Evolutionary conservation across 441 rosid genomes (phyloP), one percentile per base, ranked within the genome.

Genomic region (Gossypium gossypioides): DNA sequence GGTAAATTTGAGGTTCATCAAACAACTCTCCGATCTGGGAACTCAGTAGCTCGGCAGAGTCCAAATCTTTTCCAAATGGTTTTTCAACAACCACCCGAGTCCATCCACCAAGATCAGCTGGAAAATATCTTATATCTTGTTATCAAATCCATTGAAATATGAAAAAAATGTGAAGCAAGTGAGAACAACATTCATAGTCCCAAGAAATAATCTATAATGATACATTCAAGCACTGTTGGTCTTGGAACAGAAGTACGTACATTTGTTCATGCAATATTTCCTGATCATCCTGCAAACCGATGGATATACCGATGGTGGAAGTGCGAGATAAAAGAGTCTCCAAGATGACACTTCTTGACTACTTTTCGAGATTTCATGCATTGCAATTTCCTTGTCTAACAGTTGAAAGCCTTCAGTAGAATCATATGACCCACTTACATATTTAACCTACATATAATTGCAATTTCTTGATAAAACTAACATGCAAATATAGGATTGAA

Each of bases 301-400:
- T 59, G 98, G 99, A 83, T 95, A 95, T 24, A 95, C 95, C 21
- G 98, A 92, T 4, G 99, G 97, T 0, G 99, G 98, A 73, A 95
- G 98, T 75, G 99, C 99, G 64, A 92, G 79, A 78, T 95, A 95
- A 80, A 95, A 95, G 72, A 95, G 83, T 80, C 99, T 92, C 74
- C 96, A 81, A 10, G 92, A 88, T 72, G 94, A 83, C 67, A 90
- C 97, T 81, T 89, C 87, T 4, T 69, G 22, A 78, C 82, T 87
- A 69, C 82, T 85, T 75, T 80, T 91, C 1, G 92, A 86, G 21
- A 73, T 27, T 81, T 95, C 97, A 68, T 92, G 97, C 77, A 81
- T 80, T 16, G 91, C 83, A 66, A 95, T 91, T 72, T 82, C 90
- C 86, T 86, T 80, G 74, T 95, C 98, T 75, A 95, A 77, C 48